Percentiles rank a stretch among this genome's conserved stretches.
phyloP scores from a whole-genome alignment of 805 yeast species.

The Wickerhamomyces xylosicus region DNA sequence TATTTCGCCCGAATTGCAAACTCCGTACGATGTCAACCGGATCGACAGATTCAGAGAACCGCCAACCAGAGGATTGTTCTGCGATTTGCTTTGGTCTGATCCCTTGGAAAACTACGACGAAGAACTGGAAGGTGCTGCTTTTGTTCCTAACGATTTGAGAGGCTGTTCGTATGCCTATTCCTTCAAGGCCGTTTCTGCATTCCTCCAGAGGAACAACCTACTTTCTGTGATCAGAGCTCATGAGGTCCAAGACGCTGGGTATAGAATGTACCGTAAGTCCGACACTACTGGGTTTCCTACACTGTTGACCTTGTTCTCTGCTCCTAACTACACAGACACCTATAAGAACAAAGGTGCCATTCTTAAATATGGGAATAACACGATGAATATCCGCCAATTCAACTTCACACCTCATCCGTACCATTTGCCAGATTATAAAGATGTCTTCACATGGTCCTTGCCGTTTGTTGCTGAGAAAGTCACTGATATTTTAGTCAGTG shows the following conservation, averaged over 20 bases:
- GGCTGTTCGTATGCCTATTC: slow-evolving; percentile 92
- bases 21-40: slow-evolving; percentile 55
- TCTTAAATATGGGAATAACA: slow-evolving; percentile 80
- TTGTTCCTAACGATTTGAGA: slow-evolving; percentile 60
- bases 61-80: slow-evolving; percentile 88
- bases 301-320: slow-evolving; percentile 83
- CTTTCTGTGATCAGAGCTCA: slow-evolving; percentile 89
- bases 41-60: slow-evolving; percentile 84
- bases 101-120: slow-evolving; percentile 86
- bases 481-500: slow-evolving; percentile 84
- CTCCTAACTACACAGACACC: slow-evolving; percentile 89
- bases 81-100: slow-evolving; percentile 94
- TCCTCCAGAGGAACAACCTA: slow-evolving; percentile 67
- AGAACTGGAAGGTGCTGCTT: slow-evolving; percentile 38
- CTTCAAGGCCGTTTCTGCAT: slow-evolving; percentile 63
- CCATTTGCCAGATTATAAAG: slow-evolving; percentile 95
- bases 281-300: slow-evolving; percentile 82
- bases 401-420: slow-evolving; percentile 91
- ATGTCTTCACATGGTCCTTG: slow-evolving; percentile 92
- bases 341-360: slow-evolving; percentile 95
- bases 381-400: slow-evolving; percentile 92
- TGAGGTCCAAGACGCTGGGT: slow-evolving; percentile 97
- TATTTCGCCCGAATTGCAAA: slow-evolving; percentile 70
- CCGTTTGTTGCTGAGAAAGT: slow-evolving; percentile 97
- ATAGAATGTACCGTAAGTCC: slow-evolving; percentile 85